Evolutionary conservation across 2,329 filamentous ascomycete genomes (phyloP).

Genomic region (Talaromyces sp.): DNA sequence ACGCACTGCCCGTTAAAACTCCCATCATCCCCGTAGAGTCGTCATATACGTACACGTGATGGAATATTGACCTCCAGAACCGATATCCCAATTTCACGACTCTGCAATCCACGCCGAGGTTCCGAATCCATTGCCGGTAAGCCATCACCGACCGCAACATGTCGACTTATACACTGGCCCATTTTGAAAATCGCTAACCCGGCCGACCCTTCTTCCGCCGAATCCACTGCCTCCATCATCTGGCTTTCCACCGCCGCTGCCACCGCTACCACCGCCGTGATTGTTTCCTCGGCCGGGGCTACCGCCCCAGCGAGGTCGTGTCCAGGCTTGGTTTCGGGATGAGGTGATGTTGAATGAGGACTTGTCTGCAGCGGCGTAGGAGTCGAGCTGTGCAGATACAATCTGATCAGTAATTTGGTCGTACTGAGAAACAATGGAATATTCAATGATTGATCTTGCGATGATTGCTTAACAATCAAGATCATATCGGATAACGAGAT

Average conservation of each 20-base stretch:
- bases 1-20: background rate
- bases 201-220: conserved; percentile 41
- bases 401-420: background rate
- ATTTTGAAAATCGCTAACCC: conserved; percentile 47
- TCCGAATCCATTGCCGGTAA: no score
- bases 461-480: background rate
- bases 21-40: background rate
- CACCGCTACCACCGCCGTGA: conserved; percentile 28
- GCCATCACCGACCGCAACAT: conserved; percentile 41
- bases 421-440: background rate
- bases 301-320: conserved; percentile 30
- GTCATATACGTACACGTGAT: background rate
- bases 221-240: conserved; percentile 32
- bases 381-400: conserved; percentile 39
- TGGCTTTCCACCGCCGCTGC: conserved; percentile 31
- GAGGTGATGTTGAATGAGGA: conserved; percentile 48
- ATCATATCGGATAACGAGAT: background rate
- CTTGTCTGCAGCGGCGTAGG: conserved; percentile 46
- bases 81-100: background rate
- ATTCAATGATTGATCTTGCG: background rate
- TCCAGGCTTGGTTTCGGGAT: conserved; percentile 27
- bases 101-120: background rate
- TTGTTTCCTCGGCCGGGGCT: conserved; percentile 30
- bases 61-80: background rate
- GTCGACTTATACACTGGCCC: conserved; percentile 46